Evolutionary conservation across 306 rosid genomes (phyloP).

Genomic region (Sesbania bispinosa): DNA sequence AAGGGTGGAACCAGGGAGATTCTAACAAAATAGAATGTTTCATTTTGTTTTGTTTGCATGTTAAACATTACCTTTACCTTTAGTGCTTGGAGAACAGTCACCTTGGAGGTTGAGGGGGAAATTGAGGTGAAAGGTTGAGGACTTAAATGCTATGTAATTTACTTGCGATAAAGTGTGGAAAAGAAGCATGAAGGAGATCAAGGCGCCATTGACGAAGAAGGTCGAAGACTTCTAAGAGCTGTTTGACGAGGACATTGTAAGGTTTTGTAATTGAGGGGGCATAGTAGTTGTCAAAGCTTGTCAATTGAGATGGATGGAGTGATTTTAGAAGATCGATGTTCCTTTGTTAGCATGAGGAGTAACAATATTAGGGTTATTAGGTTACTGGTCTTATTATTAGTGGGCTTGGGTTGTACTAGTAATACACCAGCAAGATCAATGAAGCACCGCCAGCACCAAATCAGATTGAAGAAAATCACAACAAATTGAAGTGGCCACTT

Average conservation of each 20-base stretch:
- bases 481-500: neutral
- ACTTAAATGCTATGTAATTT: neutral
- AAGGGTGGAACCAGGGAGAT: too few species aligned
- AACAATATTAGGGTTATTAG: neutral
- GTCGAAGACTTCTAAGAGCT: neutral
- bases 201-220: neutral
- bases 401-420: neutral
- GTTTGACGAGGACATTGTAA: neutral
- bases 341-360: neutral
- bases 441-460: neutral
- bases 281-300: neutral
- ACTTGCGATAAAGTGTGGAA: neutral
- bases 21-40: too few species aligned
- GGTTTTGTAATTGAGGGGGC: neutral
- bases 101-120: too few species aligned
- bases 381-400: neutral
- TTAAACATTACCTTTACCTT: too few species aligned
- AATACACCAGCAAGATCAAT: neutral
- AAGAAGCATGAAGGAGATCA: neutral
- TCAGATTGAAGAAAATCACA: neutral
- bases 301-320: neutral
- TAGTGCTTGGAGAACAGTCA: too few species aligned
- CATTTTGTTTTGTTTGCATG: too few species aligned
- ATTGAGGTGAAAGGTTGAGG: too few species aligned
- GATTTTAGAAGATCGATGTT: neutral